Evolutionary conservation across 345 rosid species (phyloP), one percentile per base, ranked within the genome.

Genomic region (Rhodamnia argentea): DNA sequence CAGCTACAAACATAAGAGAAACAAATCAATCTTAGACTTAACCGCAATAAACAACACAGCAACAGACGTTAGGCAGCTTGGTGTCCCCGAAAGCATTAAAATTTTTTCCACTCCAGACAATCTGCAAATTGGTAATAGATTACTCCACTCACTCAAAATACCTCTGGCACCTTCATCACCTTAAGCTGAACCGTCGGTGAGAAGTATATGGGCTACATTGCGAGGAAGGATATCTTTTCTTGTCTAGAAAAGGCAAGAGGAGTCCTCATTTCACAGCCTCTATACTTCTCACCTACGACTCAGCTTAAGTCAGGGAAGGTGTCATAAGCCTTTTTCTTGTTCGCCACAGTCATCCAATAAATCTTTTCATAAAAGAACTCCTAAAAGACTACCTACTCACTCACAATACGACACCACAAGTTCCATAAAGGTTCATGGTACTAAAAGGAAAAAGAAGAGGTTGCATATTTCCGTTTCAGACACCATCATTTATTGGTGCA

Each of bases 1-100:
- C 89, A 91, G 92, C 99, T 96, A 89, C 6, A 81, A 58, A 58
- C 29, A 56, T 56, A 47, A n/a, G 50, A 52, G 50, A 58, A 50
- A 44, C 42, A 84, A 59, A 70, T 42, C 22, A 70, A 37, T 18
- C 81, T 10, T 70, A 70, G 47, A 37, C 47, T 37, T 37, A 37
- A 70, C 81, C 3, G 2, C 20, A 64, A 32, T 37, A 32, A 32
- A 70, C 47, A 37, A 18, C 22, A 70, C 47, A 37, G 81, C 81
- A 18, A 70, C 81, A 70, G 81, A 70, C 40, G 13, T 37, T 70
- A 70, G 47, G 81, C 13, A 37, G 26, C 24, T 18, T 0, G 26
- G 47, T 37, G 47, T 37, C 81, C 26, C 47, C 26, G 7, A 70
- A 70, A 37, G 81, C 81, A 70, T 70, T 40, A 2, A 5, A 70